phyloP scores from a whole-genome alignment of 306 rosid species.

The Elaeagnus macrophylla region DNA sequence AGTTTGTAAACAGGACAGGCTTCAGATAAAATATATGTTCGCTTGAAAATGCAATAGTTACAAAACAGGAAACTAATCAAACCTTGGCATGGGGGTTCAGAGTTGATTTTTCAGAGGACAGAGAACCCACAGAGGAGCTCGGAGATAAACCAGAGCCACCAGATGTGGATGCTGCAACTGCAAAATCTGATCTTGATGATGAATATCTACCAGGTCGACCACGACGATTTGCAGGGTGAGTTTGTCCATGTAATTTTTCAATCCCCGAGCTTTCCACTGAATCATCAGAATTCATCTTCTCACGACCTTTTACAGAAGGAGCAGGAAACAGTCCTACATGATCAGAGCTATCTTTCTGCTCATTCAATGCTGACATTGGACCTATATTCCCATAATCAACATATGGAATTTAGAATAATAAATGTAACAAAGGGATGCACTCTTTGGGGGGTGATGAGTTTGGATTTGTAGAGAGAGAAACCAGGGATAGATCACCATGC shows the following conservation, averaged over 20 bases:
- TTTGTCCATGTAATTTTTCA: conserved; percentile 40
- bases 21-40: neutral
- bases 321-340: conserved; percentile 33
- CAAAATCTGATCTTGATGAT: conserved; percentile 49
- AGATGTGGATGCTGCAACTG: conserved; percentile 33
- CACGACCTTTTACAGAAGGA: conserved; percentile 32
- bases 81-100: conserved; percentile 95
- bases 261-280: conserved; percentile 26
- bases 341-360: conserved; percentile 42
- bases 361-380: conserved; percentile 27
- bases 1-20: neutral
- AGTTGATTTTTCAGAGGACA: conserved; percentile 70
- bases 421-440: neutral
- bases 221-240: conserved; percentile 34
- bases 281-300: conserved; percentile 37
- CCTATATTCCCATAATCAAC: conserved; percentile 34
- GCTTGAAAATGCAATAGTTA: no score
- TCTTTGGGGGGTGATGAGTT: neutral
- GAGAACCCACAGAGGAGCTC: conserved; percentile 77
- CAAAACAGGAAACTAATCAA: conserved; percentile 1
- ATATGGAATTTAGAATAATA: neutral
- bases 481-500: no score
- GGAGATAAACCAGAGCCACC: conserved; percentile 67
- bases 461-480: no score
- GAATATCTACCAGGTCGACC: conserved; percentile 55